Evolutionary conservation across 1,284 basidiomycete species (phyloP), one percentile per base, ranked within the genome.

Genomic region (Malassezia globosa): DNA sequence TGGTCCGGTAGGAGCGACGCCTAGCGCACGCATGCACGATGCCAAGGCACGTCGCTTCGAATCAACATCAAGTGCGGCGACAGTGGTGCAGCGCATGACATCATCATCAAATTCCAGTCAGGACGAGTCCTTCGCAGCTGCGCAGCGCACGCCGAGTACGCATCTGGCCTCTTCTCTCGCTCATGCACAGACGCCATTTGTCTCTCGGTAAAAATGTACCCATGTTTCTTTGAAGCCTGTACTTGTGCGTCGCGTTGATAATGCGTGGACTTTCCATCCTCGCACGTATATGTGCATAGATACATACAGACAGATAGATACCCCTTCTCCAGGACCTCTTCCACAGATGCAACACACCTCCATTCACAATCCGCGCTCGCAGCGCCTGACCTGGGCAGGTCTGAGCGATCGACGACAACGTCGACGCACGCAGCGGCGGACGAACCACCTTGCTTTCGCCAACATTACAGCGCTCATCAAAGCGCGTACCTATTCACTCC

Each of bases 71-170:
- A 31, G 29, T 16, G 16, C 29, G 29, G 29, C 11, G 11, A 31
- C 29, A 16, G 29, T 31, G 11, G 29, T 31, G 11, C 29, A 2
- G 7, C 7, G 13, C 26, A 18, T n/a, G 11, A n/a, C 24, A 19
- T 6, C 23, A 38, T 16, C 21, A 34, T 1, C 37, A 14, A 13
- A 13, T 14, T 24, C 23, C 16, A 16, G 16, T 31, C 27, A 19
- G n/a, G 41, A 23, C n/a, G 10, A 18, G 22, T 7, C 18, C 16
- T n/a, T 21, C 24, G 23, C 23, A 6, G 18, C 43, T 16, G 22
- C 18, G 16, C 37, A 22, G n/a, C 49, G 45, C 26, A 47, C 50
- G 24, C 50, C 50, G 10, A 52, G 50, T 24, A 22, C 33, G 19
- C 23, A 29, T n/a, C 44, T 52, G 7, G n/a, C 27, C 11, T 52